Base-by-base conservation (phyloP, 108 stramenopile species). In the Skeletonema potamos region DNA sequence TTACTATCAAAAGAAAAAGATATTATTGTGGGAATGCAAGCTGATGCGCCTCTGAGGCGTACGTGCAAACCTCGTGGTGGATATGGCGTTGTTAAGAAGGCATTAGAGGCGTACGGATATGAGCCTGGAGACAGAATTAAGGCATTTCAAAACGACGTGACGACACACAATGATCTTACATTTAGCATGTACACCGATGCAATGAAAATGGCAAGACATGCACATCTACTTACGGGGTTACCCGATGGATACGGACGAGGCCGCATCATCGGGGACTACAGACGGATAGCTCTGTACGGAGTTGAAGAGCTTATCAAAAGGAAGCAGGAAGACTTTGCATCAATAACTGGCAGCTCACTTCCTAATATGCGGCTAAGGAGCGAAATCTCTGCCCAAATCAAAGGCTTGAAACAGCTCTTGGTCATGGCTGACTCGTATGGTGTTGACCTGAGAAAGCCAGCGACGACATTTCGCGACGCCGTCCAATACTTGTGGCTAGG, bases 231-330 rank as follows among this genome's bases (percentile, higher is more conserved):
- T n/a, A 89, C 88, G 4, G 88, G 88, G 3, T 68, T 89, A 8
- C 88, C 88, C 6, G 88, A 89, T 81, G 86, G 78, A 20, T 89
- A 89, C 48, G 85, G 86, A 57, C 66, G 88, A 27, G 88, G 88
- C 12, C 76, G 88, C 3, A 82, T 89, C 60, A 85, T 89, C 33
- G 88, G 77, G 8, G 88, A 89, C 65, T 86, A 89, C 68, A 73
- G 88, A 9, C 66, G 88, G 17, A 78, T 89, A 22, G 86, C 88
- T 3, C 74, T 89, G 20, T 86, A 85, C 68, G 88, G 88, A 22
- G 73, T 82, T 6, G 86, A 89, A 54, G 88, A 86, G 30, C 61
- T 89, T 27, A 85, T 89, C 34, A 64, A 69, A 22, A 64, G 85
- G 46, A 89, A 89, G 72, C 66, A 85, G 37, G 20, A 60, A 29